phyloP scores from a whole-genome alignment of 352 stramenopile species.

The Phytophthora sansomeana region DNA sequence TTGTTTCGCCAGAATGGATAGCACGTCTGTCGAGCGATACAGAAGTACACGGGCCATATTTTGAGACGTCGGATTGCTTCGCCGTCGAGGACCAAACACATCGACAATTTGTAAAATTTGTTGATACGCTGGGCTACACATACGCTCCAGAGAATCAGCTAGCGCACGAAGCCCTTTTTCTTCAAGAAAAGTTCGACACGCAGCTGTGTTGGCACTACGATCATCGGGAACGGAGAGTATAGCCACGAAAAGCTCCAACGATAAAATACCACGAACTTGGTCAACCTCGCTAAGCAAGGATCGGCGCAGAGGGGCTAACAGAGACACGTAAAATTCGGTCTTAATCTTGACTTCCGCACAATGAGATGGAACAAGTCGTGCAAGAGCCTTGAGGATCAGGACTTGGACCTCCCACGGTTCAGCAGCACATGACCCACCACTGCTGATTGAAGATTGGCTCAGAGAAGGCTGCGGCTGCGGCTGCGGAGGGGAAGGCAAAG shows the following conservation, averaged over 20 bases:
- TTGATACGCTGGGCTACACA: slow-evolving; percentile 75
- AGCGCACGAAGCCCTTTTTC: slow-evolving; percentile 60
- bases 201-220: slow-evolving; percentile 56
- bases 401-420: slow-evolving; percentile 85
- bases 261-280: slow-evolving; percentile 78
- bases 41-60: slow-evolving; percentile 72
- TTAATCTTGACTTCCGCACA: slow-evolving; percentile 66
- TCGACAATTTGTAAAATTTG: slow-evolving; percentile 56
- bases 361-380: slow-evolving; percentile 63
- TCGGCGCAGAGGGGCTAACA: slow-evolving; percentile 69
- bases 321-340: slow-evolving; percentile 60
- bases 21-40: slow-evolving; percentile 73
- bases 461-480: slow-evolving; percentile 25
- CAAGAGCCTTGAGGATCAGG: slow-evolving; percentile 78
- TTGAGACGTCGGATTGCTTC: slow-evolving; percentile 28
- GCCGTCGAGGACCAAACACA: slow-evolving; percentile 34
- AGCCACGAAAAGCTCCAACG: slow-evolving; percentile 72
- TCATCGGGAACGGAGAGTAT: slow-evolving; percentile 60
- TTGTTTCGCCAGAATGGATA: slow-evolving; percentile 56
- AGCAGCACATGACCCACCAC: slow-evolving; percentile 30
- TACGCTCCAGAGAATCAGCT: slow-evolving; percentile 69
- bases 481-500: slow-evolving; percentile 19
- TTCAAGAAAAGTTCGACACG: slow-evolving; percentile 67
- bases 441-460: slow-evolving; percentile 21
- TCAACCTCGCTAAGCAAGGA: slow-evolving; percentile 77